Evolutionary conservation across 73 alveolate genomes (phyloP), one percentile per base, ranked within the genome.

Genomic region (Paramecium tetraurelia): DNA sequence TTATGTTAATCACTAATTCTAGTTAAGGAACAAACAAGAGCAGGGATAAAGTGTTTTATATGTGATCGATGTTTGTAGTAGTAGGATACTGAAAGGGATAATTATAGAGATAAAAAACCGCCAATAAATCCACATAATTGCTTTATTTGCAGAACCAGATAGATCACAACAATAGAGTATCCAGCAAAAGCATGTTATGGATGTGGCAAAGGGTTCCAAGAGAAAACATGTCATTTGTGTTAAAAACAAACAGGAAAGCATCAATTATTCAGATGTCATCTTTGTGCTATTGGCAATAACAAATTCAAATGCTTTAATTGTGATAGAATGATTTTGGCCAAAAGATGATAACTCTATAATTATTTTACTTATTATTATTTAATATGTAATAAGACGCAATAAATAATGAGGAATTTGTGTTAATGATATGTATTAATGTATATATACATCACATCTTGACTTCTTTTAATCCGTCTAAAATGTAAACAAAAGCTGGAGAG

Each of bases 381-480:
- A 53, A 18, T 53, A 53, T 22, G 36, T 53, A 53, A 53, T 53
- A 53, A 53, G 85, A 35, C 29, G 58, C 22, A 69, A 21, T 0
- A 69, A 4, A n/a, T 14, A 46, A 53, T 84, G 11, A 63, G 9
- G 16, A 85, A 57, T 29, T 50, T 85, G 31, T 40, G 53, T 50
- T 57, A 8, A 59, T 43, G 27, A 41, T 86, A 85, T 58, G 20
- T 57, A 29, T 43, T 85, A 24, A 31, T 33, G 20, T 18, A 18
- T 59, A 53, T 53, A 18, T 89, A 43, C 58, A 24, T 96, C 96
- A 96, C 94, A 92, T 90, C 85, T 95, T 94, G 94, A 95, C 98
- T 85, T 96, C 99, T 68, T 90, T 96, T 59, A 97, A 92, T 40
- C 97, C 99, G 85, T 96, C 99, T 59, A 85, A 71, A 97, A 96